Base-by-base conservation (phyloP, 352 stramenopile genomes). In the Blastocystis sp. region DNA sequence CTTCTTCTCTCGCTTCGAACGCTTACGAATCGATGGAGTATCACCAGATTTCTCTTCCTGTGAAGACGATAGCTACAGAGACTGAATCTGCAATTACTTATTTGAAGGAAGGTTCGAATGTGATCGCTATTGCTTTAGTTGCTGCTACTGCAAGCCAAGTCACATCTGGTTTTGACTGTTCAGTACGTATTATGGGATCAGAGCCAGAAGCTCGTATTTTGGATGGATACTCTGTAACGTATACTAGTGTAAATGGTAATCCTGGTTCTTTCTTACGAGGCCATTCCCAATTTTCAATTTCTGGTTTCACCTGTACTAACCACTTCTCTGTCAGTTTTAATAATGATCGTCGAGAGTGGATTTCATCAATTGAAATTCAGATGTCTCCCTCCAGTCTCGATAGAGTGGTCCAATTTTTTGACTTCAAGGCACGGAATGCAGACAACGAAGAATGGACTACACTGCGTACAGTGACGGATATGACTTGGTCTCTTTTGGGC, bases 341-440 rank as follows among this genome's bases (percentile, higher is more conserved):
- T 11, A 45, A 84, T n/a, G 66, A 77, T 77, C 66, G 66, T 54
- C 66, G 66, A 23, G 66, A 77, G 56, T 77, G 66, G 66, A 55
- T 77, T 53, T 56, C 26, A 13, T 77, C 66, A 2, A 47, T 77
- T 7, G 66, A 77, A 4, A 56, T 77, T 18, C 29, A 56, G 50
- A 15, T 55, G 23, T 56, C 43, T 9, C 50, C 37, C 15, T 5
- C 7, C 20, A 20, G 37, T 13, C n/a, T n/a, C 20, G 29, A 23
- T 20, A 23, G 56, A 23, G 20, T 55, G 39, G 39, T 77, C 3
- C 66, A 45, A 20, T 26, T 13, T 26, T 56, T 77, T 18, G 34
- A 20, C 18, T 4, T 77, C 18, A 77, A 77, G 39, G 66, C 6
- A 37, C 66, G 66, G 1, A 77, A 77, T 53, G 29, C 7, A 1